These are phyloP conservation scores for Nemania sp. DNA, from an alignment of 2,329 filamentous ascomycete species.

Conservation along the genomic window DNA sequence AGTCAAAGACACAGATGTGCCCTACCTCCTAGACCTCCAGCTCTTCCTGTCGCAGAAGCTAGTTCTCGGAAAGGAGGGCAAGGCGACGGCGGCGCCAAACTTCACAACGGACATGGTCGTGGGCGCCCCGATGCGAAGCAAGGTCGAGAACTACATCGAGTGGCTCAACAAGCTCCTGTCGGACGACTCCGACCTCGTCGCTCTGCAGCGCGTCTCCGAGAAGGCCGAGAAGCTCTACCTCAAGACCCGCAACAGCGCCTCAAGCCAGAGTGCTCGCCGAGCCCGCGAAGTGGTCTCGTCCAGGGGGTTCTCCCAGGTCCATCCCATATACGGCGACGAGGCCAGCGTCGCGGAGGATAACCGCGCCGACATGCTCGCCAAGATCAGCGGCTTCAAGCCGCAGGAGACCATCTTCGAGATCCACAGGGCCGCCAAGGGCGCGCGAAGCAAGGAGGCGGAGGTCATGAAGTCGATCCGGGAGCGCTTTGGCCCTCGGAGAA, in stretches of 20 bases:
- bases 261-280: slow-evolving; percentile 85
- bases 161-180: slow-evolving; percentile 79
- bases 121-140: slow-evolving; percentile 73
- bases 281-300: slow-evolving; percentile 76
- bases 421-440: slow-evolving; percentile 69
- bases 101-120: slow-evolving; percentile 85
- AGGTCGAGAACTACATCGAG: slow-evolving; percentile 77
- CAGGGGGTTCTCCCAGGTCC: slow-evolving; percentile 72
- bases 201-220: slow-evolving; percentile 72
- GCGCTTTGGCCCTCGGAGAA: slow-evolving; percentile 66
- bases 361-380: slow-evolving; percentile 83
- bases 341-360: slow-evolving; percentile 69
- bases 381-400: slow-evolving; percentile 86
- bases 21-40: slow-evolving; percentile 91
- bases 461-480: slow-evolving; percentile 74
- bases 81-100: slow-evolving; percentile 59
- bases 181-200: slow-evolving; percentile 74
- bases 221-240: slow-evolving; percentile 95
- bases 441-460: slow-evolving; percentile 68
- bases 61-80: slow-evolving; percentile 69
- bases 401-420: slow-evolving; percentile 97
- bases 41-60: slow-evolving; percentile 88
- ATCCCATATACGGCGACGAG: slow-evolving; percentile 78
- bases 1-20: slow-evolving; percentile 82
- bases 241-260: slow-evolving; percentile 87